Evolutionary conservation across 2,329 filamentous ascomycete species (phyloP), one percentile per base, ranked within the genome.

Genomic region (Talaromyces sp.): DNA sequence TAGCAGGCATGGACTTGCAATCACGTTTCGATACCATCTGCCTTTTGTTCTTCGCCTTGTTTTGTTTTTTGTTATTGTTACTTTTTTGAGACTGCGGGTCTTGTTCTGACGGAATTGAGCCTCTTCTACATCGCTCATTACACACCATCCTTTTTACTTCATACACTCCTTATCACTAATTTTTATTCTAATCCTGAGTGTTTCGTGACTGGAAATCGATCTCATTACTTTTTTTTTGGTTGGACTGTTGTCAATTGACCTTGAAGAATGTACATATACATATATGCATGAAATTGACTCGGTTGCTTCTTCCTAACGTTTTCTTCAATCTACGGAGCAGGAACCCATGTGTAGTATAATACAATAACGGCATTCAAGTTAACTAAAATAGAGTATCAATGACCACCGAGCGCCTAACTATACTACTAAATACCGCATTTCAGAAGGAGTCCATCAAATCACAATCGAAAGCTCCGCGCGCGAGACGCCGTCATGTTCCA

Each of bases 391-490:
- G 42, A 50, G 25, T 50, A 50, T 31, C 46, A 50, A 50, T 46
- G 25, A 46, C 25, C 46, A 25, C 46, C 46, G 31, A 50, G 25
- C 46, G 25, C 46, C 46, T 4, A n/a, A 50, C 46, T 31, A 28
- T 25, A 25, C 42, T 25, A 48, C 23, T 28, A n/a, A n/a, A 9
- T 9, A 31, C 37, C 21, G 18, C 40, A 21, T n/a, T 5, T n/a
- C 25, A 50, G 14, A 14, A 44, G 21, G 6, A 28, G 6, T n/a
- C n/a, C 28, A 28, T 28, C 28, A 96, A 75, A 96, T 81, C 69
- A 96, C 84, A 76, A 96, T 93, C 9, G 86, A 87, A 75, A 97
- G 75, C 79, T 97, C 93, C 46, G 89, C 86, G 71, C 93, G 83
- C 70, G 90, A 87, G 71, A 93, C 80, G 63, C 86, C 87, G 67